Percentiles rank a stretch among this genome's conserved stretches.
Conservation (phyloP, 352 stramenopile species). For the Globisporangium iwayamae region DNA sequence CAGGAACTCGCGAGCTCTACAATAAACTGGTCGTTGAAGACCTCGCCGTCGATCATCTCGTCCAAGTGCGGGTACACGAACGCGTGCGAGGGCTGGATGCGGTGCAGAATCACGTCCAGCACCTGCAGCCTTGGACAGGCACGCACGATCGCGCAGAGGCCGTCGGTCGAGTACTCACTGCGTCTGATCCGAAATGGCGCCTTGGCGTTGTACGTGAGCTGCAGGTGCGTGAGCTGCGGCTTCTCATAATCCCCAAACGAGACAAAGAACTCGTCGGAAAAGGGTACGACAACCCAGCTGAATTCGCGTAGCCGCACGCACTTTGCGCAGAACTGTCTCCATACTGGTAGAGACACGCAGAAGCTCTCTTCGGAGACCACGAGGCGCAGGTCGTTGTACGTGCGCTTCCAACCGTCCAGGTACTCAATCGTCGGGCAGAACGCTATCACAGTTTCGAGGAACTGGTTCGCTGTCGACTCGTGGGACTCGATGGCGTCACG, state of each 20-base stretch:
- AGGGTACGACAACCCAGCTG: conserved; percentile 67
- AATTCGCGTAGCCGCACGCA: conserved; percentile 49
- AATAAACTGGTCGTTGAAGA: conserved; percentile 48
- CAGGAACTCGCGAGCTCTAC: conserved; percentile 23
- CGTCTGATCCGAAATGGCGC: conserved; percentile 44
- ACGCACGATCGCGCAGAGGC: conserved; percentile 30
- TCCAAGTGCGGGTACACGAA: conserved; percentile 54
- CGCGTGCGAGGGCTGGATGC: conserved; percentile 38
- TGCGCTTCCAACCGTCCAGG: conserved; percentile 61
- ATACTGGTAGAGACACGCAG: conserved; percentile 29
- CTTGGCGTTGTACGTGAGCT: conserved; percentile 50
- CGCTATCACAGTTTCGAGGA: conserved; percentile 21
- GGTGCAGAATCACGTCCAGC: conserved; percentile 46
- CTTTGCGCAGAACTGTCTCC: conserved; percentile 38
- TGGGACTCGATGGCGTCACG: conserved; percentile 15
- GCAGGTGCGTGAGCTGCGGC: conserved; percentile 31
- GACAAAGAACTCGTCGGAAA: conserved; percentile 63
- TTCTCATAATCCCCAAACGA: conserved; percentile 41
- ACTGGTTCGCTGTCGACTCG: conserved; percentile 24
- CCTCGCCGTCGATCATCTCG: conserved; percentile 51
- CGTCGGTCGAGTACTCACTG: conserved; percentile 45
- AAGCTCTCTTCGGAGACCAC: conserved; percentile 37
- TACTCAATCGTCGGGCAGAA: conserved; percentile 57
- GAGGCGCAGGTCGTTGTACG: conserved; percentile 39
- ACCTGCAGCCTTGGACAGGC: conserved; percentile 29